These are phyloP conservation scores for Oxytropis ochrocephala DNA, from an alignment of 306 rosid genomes.

Conservation along the genomic window DNA sequence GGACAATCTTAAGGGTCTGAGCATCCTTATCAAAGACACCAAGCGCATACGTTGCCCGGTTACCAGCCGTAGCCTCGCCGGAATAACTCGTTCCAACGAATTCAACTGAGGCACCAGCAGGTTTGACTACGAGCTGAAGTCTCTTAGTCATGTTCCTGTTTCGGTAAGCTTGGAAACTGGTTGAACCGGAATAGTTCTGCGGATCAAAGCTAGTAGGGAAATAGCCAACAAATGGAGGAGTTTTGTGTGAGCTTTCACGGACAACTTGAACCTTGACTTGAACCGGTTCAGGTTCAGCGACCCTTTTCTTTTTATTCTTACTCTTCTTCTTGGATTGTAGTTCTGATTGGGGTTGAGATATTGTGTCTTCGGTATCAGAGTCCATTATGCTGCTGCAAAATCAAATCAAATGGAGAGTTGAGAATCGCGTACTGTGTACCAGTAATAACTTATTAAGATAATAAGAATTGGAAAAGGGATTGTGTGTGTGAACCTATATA, in stretches of 20 bases:
- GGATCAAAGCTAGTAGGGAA: constrained; percentile 82
- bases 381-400: constrained; percentile 32
- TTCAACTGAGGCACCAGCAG: constrained; percentile 50
- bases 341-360: constrained; percentile 11
- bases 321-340: constrained; percentile 23
- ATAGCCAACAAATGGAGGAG: constrained; percentile 61
- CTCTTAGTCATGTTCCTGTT: constrained; percentile 45
- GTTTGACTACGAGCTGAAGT: constrained; percentile 66
- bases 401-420: not conserved
- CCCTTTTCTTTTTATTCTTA: constrained; percentile 27
- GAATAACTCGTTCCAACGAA: constrained; percentile 72
- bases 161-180: constrained; percentile 36
- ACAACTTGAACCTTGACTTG: constrained; percentile 44
- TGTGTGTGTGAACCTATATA: too few species aligned
- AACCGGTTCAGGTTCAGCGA: constrained; percentile 1
- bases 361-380: constrained; percentile 35
- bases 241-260: constrained; percentile 33
- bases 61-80: constrained; percentile 70
- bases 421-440: too few species aligned
- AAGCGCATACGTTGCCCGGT: constrained; percentile 50
- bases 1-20: constrained; percentile 51
- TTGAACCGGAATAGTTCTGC: not conserved
- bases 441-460: too few species aligned
- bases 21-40: constrained; percentile 79
- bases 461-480: too few species aligned